Evolutionary conservation across 257 asterid genomes (phyloP).

Genomic region (Nicotiana otophora): DNA sequence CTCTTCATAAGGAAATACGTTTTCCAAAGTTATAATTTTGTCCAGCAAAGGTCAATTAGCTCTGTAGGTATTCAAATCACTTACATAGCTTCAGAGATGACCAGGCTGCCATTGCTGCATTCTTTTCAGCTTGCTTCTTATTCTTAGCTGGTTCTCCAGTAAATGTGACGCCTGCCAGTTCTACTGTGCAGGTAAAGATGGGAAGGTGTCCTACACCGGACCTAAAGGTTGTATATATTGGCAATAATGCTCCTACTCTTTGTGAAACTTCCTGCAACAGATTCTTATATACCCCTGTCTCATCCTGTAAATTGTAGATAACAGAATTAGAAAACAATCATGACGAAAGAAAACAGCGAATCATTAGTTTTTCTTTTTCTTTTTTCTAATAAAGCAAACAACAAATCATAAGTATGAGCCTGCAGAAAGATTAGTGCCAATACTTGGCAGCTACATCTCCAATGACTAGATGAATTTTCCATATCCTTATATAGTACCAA

Average conservation of each 20-base stretch:
- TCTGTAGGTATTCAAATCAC: conserved; percentile 7
- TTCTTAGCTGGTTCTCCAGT: conserved; percentile 47
- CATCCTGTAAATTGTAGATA: conserved; percentile 26
- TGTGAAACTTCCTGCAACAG: conserved; percentile 46
- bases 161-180: conserved; percentile 37
- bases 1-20: too few species aligned
- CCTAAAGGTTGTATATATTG: conserved; percentile 33
- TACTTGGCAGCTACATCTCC: neutral
- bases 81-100: conserved; percentile 35
- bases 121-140: conserved; percentile 45
- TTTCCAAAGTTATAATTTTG: neutral
- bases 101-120: conserved; percentile 51
- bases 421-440: neutral
- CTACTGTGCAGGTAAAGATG: conserved; percentile 35
- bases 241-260: conserved; percentile 41
- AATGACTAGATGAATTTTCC: neutral
- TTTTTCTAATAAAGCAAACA: neutral
- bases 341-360: neutral
- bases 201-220: conserved; percentile 43
- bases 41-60: neutral
- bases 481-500: neutral
- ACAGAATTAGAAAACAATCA: neutral
- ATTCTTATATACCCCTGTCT: conserved; percentile 45
- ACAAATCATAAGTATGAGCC: neutral
- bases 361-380: neutral